Conservation (phyloP, 2,329 filamentous ascomycete species). For the Rutstroemia sp. region DNA sequence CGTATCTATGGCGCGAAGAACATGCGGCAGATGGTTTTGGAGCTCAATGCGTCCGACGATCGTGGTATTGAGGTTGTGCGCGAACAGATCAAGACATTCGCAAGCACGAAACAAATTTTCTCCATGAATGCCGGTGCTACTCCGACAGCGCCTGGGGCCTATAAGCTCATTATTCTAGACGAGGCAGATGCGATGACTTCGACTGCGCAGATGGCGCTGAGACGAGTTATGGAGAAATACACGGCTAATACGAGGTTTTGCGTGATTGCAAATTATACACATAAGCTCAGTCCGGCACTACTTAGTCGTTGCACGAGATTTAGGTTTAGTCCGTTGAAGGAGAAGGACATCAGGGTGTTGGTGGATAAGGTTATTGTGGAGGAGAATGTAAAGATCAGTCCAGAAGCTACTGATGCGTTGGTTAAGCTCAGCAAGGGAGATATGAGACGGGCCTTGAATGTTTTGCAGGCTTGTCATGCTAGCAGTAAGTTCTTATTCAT, state of each 20-base stretch:
- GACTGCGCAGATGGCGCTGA: constrained; percentile 93
- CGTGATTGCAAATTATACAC: constrained; percentile 97
- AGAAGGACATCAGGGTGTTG: constrained; percentile 72
- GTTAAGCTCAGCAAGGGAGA: constrained; percentile 88
- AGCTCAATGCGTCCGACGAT: constrained; percentile 95
- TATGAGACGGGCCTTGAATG: constrained; percentile 91
- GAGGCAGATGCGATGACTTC: constrained; percentile 99
- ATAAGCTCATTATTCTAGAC: constrained; percentile 95
- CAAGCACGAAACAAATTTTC: constrained; percentile 97
- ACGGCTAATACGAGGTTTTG: constrained; percentile 97
- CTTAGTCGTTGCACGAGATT: constrained; percentile 92
- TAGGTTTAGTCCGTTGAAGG: constrained; percentile 87
- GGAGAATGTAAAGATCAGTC: constrained; percentile 76
- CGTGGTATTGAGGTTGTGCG: constrained; percentile 95
- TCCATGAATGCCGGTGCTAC: constrained; percentile 42
- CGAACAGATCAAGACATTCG: constrained; percentile 99
- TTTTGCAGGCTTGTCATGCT: constrained; percentile 92
- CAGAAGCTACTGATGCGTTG: constrained; percentile 73
- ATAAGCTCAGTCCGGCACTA: constrained; percentile 90
- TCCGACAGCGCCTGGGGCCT: constrained; percentile 55
- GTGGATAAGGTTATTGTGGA: constrained; percentile 87
- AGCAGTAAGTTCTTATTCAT: constrained; percentile 54
- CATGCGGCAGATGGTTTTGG: constrained; percentile 96
- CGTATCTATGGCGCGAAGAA: constrained; percentile 89
- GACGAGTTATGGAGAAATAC: constrained; percentile 98